Conservation (phyloP, 768 basidiomycete genomes). For the Lactifluus subvellereus region DNA sequence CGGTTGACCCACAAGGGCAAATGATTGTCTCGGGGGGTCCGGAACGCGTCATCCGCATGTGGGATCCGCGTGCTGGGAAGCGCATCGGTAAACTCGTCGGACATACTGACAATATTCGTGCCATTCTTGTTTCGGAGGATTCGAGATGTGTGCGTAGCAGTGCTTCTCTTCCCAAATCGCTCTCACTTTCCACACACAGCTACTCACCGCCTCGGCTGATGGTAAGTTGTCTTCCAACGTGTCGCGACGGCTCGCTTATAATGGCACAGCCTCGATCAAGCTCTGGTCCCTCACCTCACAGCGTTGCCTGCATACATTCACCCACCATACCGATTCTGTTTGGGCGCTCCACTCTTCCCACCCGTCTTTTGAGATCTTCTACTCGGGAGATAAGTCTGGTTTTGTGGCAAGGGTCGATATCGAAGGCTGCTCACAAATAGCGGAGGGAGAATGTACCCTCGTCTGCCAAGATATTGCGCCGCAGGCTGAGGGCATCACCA, state of each 20-base stretch:
- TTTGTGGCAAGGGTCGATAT: constrained; percentile 88
- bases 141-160: constrained; percentile 69
- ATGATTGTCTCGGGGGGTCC: constrained; percentile 87
- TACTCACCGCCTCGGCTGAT: constrained; percentile 83
- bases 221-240: constrained; percentile 31
- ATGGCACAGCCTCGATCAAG: constrained; percentile 62
- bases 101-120: constrained; percentile 94
- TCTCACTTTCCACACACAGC: constrained; percentile 33
- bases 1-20: constrained; percentile 72
- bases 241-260: constrained; percentile 13
- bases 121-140: constrained; percentile 85
- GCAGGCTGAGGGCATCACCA: constrained; percentile 66
- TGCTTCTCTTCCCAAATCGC: constrained; percentile 13
- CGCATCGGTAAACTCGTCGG: constrained; percentile 84
- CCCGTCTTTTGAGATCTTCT: constrained; percentile 82
- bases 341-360: constrained; percentile 91
- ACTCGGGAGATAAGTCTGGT: constrained; percentile 92
- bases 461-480: constrained; percentile 55
- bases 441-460: constrained; percentile 85
- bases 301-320: constrained; percentile 91
- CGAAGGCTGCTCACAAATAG: constrained; percentile 70
- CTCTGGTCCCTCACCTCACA: constrained; percentile 91
- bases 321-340: constrained; percentile 89
- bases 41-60: constrained; percentile 83
- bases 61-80: constrained; percentile 88